Evolutionary conservation across 495 filamentous ascomycete genomes (phyloP).

Genomic region (Lichenothelia convexa): DNA sequence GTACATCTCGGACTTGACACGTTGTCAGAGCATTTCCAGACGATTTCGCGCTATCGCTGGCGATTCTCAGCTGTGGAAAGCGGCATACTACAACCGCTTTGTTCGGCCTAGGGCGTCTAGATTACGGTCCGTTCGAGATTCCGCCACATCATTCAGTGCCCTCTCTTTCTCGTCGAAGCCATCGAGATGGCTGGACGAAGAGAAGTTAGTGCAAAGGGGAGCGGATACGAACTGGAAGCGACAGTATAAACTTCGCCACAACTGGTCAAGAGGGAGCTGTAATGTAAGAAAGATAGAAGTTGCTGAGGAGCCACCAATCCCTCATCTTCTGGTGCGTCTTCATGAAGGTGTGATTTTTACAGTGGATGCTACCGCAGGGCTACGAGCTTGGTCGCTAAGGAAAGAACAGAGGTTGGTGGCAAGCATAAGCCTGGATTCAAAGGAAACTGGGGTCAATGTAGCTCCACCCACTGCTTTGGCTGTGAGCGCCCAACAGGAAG

Average conservation of each 20-base stretch:
- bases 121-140: conserved; percentile 46
- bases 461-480: conserved; percentile 50
- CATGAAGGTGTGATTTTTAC: conserved; percentile 61
- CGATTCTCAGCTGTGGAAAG: conserved; percentile 86
- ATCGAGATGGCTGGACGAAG: conserved; percentile 71
- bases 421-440: conserved; percentile 14
- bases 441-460: conserved; percentile 15
- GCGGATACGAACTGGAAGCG: conserved; percentile 62
- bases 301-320: conserved; percentile 29
- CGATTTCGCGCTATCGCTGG: conserved; percentile 55
- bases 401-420: conserved; percentile 35
- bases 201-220: conserved; percentile 33
- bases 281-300: conserved; percentile 60
- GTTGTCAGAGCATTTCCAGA: conserved; percentile 56
- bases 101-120: conserved; percentile 66
- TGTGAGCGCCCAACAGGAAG: conserved; percentile 29
- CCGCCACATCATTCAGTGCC: conserved; percentile 19
- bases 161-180: conserved; percentile 51
- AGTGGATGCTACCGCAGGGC: conserved; percentile 46
- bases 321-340: conserved; percentile 50
- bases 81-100: conserved; percentile 73
- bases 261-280: conserved; percentile 77
- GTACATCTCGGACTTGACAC: conserved; percentile 44
- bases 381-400: conserved; percentile 63
- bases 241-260: conserved; percentile 77